Evolutionary conservation across 441 rosid genomes (phyloP).

Genomic region (Aleurites moluccanus): DNA sequence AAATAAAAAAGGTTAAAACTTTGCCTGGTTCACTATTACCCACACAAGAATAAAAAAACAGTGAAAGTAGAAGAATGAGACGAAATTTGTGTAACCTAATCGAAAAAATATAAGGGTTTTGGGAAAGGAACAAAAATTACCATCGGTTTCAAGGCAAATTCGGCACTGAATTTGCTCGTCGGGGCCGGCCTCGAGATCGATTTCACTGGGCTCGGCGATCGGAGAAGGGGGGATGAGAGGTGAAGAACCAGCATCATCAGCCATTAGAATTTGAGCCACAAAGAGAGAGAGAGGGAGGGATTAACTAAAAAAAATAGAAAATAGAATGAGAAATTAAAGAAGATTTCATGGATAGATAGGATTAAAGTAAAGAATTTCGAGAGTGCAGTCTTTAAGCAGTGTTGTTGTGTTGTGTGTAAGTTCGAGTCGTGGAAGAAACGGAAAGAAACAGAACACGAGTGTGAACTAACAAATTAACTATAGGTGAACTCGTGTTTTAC

Average conservation of each 20-base stretch:
- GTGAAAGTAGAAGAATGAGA: neutral
- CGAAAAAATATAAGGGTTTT: neutral
- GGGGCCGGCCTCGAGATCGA: constrained; percentile 99
- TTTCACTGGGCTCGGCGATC: constrained; percentile 68
- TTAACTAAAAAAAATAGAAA: neutral
- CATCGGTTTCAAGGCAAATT: constrained; percentile 97
- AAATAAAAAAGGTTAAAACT: neutral
- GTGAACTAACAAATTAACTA: no score
- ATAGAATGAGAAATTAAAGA: neutral
- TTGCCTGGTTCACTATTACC: neutral
- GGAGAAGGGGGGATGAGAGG: constrained; percentile 81
- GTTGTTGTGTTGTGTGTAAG: neutral
- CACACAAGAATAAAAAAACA: neutral
- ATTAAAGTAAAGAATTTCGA: neutral
- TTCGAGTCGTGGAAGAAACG: no score
- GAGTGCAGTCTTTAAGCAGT: neutral
- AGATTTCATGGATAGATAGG: neutral
- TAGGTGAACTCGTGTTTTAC: no score
- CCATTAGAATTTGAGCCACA: constrained; percentile 44
- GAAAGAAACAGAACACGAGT: no score
- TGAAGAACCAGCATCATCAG: constrained; percentile 58
- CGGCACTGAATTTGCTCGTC: constrained; percentile 97
- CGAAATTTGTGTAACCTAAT: neutral
- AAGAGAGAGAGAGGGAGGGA: neutral
- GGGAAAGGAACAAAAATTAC: constrained; percentile 36